phyloP scores from a whole-genome alignment of 306 rosid genomes.

The Sechiopsis laciniata region DNA sequence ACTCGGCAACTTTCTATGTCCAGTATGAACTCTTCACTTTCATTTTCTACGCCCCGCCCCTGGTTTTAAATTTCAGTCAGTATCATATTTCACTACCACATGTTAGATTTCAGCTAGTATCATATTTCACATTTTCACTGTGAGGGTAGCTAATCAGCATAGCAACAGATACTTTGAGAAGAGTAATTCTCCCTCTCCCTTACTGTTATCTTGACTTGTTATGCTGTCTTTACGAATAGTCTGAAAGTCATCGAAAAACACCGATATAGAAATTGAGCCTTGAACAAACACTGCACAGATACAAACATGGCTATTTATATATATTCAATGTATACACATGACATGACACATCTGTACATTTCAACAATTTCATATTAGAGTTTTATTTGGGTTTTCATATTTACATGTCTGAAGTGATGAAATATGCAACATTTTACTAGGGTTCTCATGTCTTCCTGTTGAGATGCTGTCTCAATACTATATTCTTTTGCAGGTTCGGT shows the following conservation, averaged over 20 bases:
- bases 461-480: neutral
- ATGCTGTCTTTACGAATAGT: neutral
- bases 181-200: neutral
- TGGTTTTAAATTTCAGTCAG: neutral
- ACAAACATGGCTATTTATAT: neutral
- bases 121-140: too few relatives aligned
- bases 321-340: too few relatives aligned
- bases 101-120: neutral
- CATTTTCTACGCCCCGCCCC: neutral
- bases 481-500: slow-evolving; percentile 48
- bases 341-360: slow-evolving; percentile 2
- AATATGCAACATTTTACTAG: too few relatives aligned
- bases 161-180: neutral
- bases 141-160: neutral
- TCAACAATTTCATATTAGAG: neutral
- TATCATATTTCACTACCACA: neutral
- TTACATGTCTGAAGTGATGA: too few relatives aligned
- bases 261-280: neutral
- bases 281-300: neutral
- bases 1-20: neutral
- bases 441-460: neutral
- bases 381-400: too few relatives aligned
- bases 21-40: too few relatives aligned
- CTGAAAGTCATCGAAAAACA: neutral
- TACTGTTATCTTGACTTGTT: neutral